phyloP scores from a whole-genome alignment of 257 asterid species.

The Solanum medicagineum region DNA sequence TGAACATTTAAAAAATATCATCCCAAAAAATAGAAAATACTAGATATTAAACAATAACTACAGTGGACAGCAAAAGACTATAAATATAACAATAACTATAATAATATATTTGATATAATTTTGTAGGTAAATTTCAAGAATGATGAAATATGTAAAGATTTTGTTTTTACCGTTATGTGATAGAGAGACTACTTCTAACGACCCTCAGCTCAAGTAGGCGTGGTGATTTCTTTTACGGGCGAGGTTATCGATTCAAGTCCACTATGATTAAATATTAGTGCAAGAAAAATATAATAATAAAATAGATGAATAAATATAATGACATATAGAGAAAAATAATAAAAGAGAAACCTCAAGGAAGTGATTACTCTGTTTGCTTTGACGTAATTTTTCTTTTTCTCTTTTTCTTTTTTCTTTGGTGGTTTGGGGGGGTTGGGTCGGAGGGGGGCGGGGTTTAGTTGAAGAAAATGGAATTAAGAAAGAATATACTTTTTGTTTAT shows the following conservation, averaged over 20 bases:
- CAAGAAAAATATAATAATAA: not conserved
- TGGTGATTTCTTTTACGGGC: too few relatives aligned
- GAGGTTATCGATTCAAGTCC: too few relatives aligned
- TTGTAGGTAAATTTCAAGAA: not conserved
- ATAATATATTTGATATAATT: not conserved
- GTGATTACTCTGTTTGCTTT: not conserved
- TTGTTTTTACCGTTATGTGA: not conserved
- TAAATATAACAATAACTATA: too few relatives aligned
- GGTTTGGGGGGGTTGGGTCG: not conserved
- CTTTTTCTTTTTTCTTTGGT: not conserved
- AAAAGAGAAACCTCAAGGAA: not conserved
- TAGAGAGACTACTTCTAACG: accelerated
- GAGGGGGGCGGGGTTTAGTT: not conserved
- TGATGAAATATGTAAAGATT: not conserved
- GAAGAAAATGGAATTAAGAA: not conserved
- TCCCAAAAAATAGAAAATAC: too few relatives aligned
- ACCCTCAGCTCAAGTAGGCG: not conserved
- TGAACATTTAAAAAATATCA: too few relatives aligned
- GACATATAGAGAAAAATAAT: not conserved
- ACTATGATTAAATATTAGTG: too few relatives aligned
- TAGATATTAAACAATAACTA: too few relatives aligned
- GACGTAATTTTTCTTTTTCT: not conserved
- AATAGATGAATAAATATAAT: not conserved
- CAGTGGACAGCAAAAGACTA: too few relatives aligned
- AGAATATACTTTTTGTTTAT: not conserved